These are phyloP conservation scores for Margaritispora aquatica DNA, from an alignment of 495 filamentous ascomycete species.

Conservation along the genomic window DNA sequence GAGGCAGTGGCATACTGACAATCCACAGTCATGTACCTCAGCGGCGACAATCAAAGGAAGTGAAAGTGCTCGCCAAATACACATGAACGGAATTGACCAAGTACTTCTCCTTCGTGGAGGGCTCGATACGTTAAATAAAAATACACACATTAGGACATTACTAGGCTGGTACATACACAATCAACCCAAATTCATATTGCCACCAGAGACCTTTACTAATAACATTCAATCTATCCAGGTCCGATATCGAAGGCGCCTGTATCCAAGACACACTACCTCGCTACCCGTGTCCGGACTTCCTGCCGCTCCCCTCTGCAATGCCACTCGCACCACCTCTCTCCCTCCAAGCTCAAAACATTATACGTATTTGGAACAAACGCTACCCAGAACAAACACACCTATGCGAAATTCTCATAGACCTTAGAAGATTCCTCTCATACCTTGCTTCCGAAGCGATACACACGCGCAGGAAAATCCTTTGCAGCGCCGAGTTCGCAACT, in stretches of 20 bases:
- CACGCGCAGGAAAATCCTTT: conserved; percentile 1
- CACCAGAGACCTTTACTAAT: no score
- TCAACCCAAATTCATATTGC: no score
- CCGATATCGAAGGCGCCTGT: conserved; percentile 5
- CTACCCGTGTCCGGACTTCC: neutral
- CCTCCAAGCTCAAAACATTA: neutral
- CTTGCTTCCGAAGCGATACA: neutral
- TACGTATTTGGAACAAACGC: neutral
- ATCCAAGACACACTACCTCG: neutral
- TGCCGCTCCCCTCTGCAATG: neutral
- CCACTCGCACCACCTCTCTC: neutral
- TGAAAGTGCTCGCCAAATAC: neutral
- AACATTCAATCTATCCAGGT: no score
- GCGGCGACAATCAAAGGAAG: neutral
- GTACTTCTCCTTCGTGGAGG: conserved; percentile 5
- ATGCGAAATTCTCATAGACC: neutral
- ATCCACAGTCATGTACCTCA: neutral
- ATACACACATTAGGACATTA: neutral
- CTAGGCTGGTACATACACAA: conserved; percentile 5
- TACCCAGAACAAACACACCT: neutral
- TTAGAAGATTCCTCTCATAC: neutral
- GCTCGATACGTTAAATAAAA: conserved; percentile 1
- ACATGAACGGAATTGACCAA: conserved; percentile 6
- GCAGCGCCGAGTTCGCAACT: neutral
- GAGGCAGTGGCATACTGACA: neutral